These are phyloP conservation scores for Bremia lactucae DNA, from an alignment of 352 stramenopile species.

Conservation along the genomic window DNA sequence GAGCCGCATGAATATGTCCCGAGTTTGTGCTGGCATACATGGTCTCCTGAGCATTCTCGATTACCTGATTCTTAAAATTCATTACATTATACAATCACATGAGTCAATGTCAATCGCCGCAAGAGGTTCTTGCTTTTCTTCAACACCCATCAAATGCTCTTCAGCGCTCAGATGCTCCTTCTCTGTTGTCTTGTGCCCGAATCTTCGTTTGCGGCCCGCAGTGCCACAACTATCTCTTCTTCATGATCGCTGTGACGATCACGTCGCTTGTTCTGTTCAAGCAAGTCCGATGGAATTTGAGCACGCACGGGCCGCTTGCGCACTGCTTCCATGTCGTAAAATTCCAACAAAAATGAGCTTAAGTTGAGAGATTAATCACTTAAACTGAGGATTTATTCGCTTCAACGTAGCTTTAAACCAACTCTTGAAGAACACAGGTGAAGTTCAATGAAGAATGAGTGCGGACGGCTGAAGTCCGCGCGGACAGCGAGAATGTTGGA, in stretches of 20 bases:
- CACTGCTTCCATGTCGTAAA: slow-evolving; percentile 17
- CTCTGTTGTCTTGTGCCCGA: slow-evolving; percentile 12
- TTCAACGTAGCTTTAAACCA: slow-evolving; percentile 13
- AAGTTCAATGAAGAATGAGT: too few species aligned
- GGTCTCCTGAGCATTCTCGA: too few species aligned
- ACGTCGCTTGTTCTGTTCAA: slow-evolving; percentile 3
- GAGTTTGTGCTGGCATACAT: too few species aligned
- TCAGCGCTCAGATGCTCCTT: slow-evolving; percentile 50
- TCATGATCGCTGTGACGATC: not conserved
- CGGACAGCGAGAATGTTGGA: too few species aligned
- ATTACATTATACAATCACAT: too few species aligned
- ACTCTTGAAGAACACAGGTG: too few species aligned
- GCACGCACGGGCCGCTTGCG: slow-evolving; percentile 8
- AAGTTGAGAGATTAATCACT: too few species aligned
- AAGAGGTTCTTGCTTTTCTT: slow-evolving; percentile 11
- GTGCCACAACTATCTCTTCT: slow-evolving; percentile 2
- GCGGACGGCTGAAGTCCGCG: too few species aligned
- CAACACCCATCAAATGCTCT: slow-evolving; percentile 41
- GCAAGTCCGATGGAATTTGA: slow-evolving; percentile 1
- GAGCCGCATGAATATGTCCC: too few species aligned
- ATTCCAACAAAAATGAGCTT: not conserved
- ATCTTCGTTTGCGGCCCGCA: slow-evolving; percentile 9
- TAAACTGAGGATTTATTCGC: slow-evolving; percentile 14
- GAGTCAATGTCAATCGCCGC: too few species aligned
- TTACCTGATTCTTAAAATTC: too few species aligned